Evolutionary conservation across 805 yeast genomes (phyloP).

Genomic region (Zygotorulaspora sp.): DNA sequence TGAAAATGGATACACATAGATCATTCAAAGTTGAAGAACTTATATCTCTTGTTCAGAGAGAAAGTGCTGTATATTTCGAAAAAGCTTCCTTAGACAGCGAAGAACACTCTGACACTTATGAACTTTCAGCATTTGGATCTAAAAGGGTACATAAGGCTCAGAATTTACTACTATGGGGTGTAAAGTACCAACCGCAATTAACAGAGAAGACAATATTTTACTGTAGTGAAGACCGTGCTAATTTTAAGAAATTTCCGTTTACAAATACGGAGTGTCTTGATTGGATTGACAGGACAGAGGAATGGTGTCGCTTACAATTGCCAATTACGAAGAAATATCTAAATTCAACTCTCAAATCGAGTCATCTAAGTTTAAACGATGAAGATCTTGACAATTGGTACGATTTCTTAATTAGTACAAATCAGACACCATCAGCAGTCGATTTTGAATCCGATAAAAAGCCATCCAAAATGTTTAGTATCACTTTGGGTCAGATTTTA

Average conservation of each 20-base stretch:
- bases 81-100: constrained; percentile 7
- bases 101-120: constrained; percentile 13
- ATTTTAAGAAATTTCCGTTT: constrained; percentile 24
- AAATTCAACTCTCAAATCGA: neutral
- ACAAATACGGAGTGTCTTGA: constrained; percentile 25
- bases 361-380: constrained; percentile 6
- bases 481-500: constrained; percentile 28
- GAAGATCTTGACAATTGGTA: constrained; percentile 19
- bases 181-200: constrained; percentile 21
- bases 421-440: constrained; percentile 4
- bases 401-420: constrained; percentile 9
- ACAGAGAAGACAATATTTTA: constrained; percentile 10
- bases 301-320: constrained; percentile 27
- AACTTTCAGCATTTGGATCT: constrained; percentile 29
- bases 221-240: constrained; percentile 8
- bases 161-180: constrained; percentile 26
- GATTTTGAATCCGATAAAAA: constrained; percentile 3
- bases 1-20: constrained; percentile 9
- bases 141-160: constrained; percentile 27
- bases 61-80: constrained; percentile 24
- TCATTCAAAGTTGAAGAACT: constrained; percentile 12
- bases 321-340: constrained; percentile 8
- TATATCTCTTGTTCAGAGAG: constrained; percentile 21
- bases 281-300: constrained; percentile 25
- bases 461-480: constrained; percentile 19